These are phyloP conservation scores for Plectosphaerella cucumerina DNA, from an alignment of 2,329 filamentous ascomycete genomes.

Conservation along the genomic window DNA sequence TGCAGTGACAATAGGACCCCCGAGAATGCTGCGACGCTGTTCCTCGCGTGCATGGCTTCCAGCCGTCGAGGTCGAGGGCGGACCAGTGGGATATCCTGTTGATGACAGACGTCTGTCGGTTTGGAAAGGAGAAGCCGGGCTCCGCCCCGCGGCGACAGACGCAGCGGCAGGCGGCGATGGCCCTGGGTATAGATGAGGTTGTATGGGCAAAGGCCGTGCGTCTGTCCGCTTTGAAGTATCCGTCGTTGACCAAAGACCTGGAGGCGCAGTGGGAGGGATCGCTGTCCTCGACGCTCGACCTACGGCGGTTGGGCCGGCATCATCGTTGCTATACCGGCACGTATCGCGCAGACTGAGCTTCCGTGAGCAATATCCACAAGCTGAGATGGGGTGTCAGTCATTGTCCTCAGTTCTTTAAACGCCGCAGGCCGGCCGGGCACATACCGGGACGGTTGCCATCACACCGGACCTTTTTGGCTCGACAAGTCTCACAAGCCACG, in stretches of 20 bases:
- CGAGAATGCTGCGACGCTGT: neutral
- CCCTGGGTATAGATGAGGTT: too few relatives aligned
- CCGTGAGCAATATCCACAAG: slow-evolving; percentile 25
- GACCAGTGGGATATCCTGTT: neutral
- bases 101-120: too few relatives aligned
- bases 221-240: too few relatives aligned
- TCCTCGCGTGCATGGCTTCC: neutral
- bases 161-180: too few relatives aligned
- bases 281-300: too few relatives aligned
- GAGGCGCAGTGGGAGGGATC: too few relatives aligned
- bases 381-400: slow-evolving; percentile 14
- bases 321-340: slow-evolving; percentile 21
- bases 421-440: slow-evolving; percentile 5
- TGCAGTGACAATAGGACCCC: neutral
- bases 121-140: neutral
- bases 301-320: neutral
- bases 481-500: slow-evolving; percentile 37
- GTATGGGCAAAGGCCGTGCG: too few relatives aligned
- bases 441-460: slow-evolving; percentile 33
- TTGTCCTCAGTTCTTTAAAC: neutral
- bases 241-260: too few relatives aligned
- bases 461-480: slow-evolving; percentile 35
- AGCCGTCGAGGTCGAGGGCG: neutral
- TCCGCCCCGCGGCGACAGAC: neutral
- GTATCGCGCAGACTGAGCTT: slow-evolving; percentile 21